Evolutionary conservation across 495 filamentous ascomycete species (phyloP).

Genomic region (Xylaria venustula): DNA sequence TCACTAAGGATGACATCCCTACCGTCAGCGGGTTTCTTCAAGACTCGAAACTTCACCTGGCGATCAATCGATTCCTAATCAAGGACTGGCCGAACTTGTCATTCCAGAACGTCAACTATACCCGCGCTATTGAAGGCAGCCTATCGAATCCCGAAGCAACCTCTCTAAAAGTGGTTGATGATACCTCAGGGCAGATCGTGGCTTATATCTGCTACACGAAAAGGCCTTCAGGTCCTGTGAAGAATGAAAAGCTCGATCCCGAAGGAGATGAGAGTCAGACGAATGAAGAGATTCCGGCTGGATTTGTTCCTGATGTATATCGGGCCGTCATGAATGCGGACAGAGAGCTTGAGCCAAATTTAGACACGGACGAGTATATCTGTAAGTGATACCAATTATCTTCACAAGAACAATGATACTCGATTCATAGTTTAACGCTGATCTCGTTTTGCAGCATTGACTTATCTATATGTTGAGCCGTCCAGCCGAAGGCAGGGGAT

Average conservation of each 20-base stretch:
- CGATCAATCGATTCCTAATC: constrained; percentile 34
- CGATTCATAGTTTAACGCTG: not conserved
- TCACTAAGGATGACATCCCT: constrained; percentile 19
- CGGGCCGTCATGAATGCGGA: not conserved
- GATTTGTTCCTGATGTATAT: constrained; percentile 4
- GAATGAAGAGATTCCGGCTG: not conserved
- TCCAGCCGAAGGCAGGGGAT: constrained; percentile 7
- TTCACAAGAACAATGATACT: too few relatives aligned
- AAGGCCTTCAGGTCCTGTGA: too few relatives aligned
- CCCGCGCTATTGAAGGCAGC: constrained; percentile 8
- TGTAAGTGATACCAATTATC: constrained; percentile 6
- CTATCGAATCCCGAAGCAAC: constrained; percentile 5
- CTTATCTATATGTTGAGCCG: constrained; percentile 15
- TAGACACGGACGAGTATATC: not conserved
- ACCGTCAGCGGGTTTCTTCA: constrained; percentile 23
- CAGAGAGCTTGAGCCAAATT: not conserved
- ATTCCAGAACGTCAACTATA: constrained; percentile 20
- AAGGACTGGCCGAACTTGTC: constrained; percentile 29
- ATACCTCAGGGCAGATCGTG: constrained; percentile 1
- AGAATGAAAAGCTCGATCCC: not conserved
- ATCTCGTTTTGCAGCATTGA: constrained; percentile 1
- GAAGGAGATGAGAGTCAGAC: not conserved
- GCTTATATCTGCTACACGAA: constrained; percentile 6
- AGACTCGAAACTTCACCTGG: constrained; percentile 27
- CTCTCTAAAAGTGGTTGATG: constrained; percentile 10